Conservation (phyloP, 306 rosid species). For the Trifolium repens region DNA sequence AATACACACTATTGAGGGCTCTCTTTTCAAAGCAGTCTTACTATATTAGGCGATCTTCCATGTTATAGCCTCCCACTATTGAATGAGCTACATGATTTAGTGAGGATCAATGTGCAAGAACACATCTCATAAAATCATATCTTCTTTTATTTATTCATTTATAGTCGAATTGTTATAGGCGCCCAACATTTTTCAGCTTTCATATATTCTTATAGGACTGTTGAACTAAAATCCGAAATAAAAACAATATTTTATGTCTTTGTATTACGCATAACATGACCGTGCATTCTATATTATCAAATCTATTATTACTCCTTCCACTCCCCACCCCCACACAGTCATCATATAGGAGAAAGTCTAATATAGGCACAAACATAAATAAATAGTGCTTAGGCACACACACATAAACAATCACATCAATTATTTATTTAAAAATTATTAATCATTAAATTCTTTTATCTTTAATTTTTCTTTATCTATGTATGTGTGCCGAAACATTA, state of each 20-base stretch:
- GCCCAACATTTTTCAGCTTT: neutral
- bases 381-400: too few species aligned
- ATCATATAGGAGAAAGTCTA: too few species aligned
- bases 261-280: neutral
- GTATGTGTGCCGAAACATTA: too few species aligned
- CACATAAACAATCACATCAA: too few species aligned
- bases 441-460: too few species aligned
- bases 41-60: neutral
- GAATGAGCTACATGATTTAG: conserved; percentile 9
- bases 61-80: neutral
- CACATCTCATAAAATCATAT: conserved; percentile 14
- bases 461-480: too few species aligned
- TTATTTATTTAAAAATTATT: too few species aligned
- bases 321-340: too few species aligned
- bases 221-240: conserved; percentile 30
- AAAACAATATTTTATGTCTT: neutral
- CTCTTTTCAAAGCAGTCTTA: neutral
- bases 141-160: conserved; percentile 21
- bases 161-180: neutral
- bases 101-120: neutral
- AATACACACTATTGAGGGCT: neutral
- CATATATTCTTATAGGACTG: neutral
- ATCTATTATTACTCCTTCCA: neutral
- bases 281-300: neutral
- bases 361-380: too few species aligned